Base-by-base conservation (phyloP, 2,329 filamentous ascomycete genomes). In the Trichoderma hamatum region DNA sequence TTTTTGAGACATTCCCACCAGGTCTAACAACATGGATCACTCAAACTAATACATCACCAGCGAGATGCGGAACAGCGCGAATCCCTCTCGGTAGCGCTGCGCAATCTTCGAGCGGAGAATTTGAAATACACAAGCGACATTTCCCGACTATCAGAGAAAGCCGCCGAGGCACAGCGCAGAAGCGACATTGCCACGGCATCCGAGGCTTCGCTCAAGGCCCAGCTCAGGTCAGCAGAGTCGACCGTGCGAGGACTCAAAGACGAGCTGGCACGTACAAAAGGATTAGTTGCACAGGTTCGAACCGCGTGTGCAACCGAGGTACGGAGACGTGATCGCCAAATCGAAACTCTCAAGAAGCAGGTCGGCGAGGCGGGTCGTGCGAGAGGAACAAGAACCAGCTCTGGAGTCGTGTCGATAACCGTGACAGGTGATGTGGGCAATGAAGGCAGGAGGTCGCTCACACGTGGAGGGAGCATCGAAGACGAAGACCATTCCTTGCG, bases 41-140 rank as follows among this genome's bases (percentile, higher is more conserved):
- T 34, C 51, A 51, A n/a, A 59, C 68, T 74, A 58, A 74, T 67
- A 73, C 65, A 24, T 26, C 6, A 43, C 58, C 79, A 96, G 92
- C 92, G 93, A 78, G 95, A 97, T 80, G 92, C 94, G 71, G 92
- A 96, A 72, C 91, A 96, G 78, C 90, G 93, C 75, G 95, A 97
- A 79, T 90, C 89, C 36, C 85, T 97, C 24, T 93, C 93, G 3
- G 87, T 88, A 16, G 93, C 92, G 4, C 87, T 98, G 67, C 92
- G 92, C 69, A 88, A 85, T 28, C 81, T 97, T 14, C 92, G 93
- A 70, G 86, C 89, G 72, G 93, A 96, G 72, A 88, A 91, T 69
- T 84, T 91, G 16, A 91, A 92, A 65, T 90, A 94, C 74, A 87
- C 89, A 9, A 85, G 87, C 73, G 90, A 94, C 73, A 84, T 93